A percentile compares a stretch with the other conserved stretches of the same genome.
Conservation (phyloP, 2,329 filamentous ascomycete genomes). For the Iodosphaeria phyllophila region DNA sequence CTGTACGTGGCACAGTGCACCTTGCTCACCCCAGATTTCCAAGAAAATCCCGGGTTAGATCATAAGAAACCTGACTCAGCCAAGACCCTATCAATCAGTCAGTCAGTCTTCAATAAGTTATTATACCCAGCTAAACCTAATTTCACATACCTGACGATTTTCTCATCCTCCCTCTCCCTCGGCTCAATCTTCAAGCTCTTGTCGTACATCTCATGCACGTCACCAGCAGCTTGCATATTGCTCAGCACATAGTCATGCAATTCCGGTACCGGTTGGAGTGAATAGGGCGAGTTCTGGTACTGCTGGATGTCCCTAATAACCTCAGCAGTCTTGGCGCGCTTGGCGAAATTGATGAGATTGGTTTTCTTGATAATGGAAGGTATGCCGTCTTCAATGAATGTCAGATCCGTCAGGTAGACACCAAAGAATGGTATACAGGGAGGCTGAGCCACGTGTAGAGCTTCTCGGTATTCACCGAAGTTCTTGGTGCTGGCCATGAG, state of each 20-base stretch:
- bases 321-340: slow-evolving; percentile 92
- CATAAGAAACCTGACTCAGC: slow-evolving; percentile 43
- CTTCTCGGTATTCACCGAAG: slow-evolving; percentile 90
- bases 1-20: too few species aligned
- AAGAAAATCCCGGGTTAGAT: slow-evolving; percentile 6
- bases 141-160: slow-evolving; percentile 80
- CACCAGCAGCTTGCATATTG: slow-evolving; percentile 88
- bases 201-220: slow-evolving; percentile 99
- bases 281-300: slow-evolving; percentile 96
- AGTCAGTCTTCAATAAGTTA: slow-evolving; percentile 3
- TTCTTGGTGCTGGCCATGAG: slow-evolving; percentile 97
- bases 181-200: slow-evolving; percentile 88
- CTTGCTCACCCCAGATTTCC: too few species aligned
- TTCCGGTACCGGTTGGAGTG: slow-evolving; percentile 72
- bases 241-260: slow-evolving; percentile 91
- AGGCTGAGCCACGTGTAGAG: slow-evolving; percentile 79
- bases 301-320: slow-evolving; percentile 98
- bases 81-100: slow-evolving; percentile 27
- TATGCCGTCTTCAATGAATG: slow-evolving; percentile 97
- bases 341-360: slow-evolving; percentile 95
- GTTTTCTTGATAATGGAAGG: slow-evolving; percentile 93
- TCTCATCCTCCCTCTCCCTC: slow-evolving; percentile 92
- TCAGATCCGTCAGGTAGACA: slow-evolving; percentile 95
- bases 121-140: slow-evolving; percentile 6
- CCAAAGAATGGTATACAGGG: slow-evolving; percentile 98